A percentile compares a stretch with the other conserved stretches of the same genome.
These are phyloP conservation scores for Neurospora sp. DNA, from an alignment of 495 filamentous ascomycete genomes.

Conservation along the genomic window DNA sequence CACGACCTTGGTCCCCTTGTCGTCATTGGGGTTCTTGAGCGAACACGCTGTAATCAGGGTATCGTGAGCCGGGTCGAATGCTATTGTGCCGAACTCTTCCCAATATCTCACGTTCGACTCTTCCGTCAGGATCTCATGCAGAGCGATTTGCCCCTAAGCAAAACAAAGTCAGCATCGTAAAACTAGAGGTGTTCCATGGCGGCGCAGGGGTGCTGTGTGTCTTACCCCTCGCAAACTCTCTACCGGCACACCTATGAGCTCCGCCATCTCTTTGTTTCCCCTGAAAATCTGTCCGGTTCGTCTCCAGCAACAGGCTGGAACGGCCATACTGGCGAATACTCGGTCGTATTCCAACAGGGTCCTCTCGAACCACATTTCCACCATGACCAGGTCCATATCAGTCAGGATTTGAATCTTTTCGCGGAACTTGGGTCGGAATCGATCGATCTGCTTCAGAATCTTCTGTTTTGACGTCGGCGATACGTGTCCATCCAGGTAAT, in stretches of 20 bases:
- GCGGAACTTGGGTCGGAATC: slow-evolving; percentile 89
- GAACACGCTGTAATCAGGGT: slow-evolving; percentile 92
- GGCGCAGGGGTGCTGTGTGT: slow-evolving; percentile 3
- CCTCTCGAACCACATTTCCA: slow-evolving; percentile 98
- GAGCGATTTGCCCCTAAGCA: slow-evolving; percentile 75
- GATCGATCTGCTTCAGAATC: slow-evolving; percentile 81
- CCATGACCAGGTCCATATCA: slow-evolving; percentile 83
- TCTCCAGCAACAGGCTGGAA: slow-evolving; percentile 95
- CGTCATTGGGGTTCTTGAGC: slow-evolving; percentile 74
- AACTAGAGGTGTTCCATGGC: background rate
- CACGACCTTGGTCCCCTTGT: slow-evolving; percentile 60
- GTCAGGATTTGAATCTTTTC: slow-evolving; percentile 87
- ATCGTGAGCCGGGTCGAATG: slow-evolving; percentile 93
- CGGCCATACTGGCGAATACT: slow-evolving; percentile 97
- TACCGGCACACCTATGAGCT: slow-evolving; percentile 87
- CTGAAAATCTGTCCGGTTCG: slow-evolving; percentile 95
- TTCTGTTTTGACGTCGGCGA: slow-evolving; percentile 68
- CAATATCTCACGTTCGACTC: slow-evolving; percentile 93
- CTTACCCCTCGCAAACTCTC: slow-evolving; percentile 84
- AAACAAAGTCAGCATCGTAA: background rate
- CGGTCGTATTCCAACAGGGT: slow-evolving; percentile 95
- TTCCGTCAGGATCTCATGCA: slow-evolving; percentile 93
- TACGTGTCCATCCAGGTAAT: slow-evolving; percentile 85
- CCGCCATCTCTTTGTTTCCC: slow-evolving; percentile 97
- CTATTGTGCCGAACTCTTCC: slow-evolving; percentile 98